Evolutionary conservation across 2,329 filamentous ascomycete species (phyloP).

Genomic region (Paraconiothyrium sp.): DNA sequence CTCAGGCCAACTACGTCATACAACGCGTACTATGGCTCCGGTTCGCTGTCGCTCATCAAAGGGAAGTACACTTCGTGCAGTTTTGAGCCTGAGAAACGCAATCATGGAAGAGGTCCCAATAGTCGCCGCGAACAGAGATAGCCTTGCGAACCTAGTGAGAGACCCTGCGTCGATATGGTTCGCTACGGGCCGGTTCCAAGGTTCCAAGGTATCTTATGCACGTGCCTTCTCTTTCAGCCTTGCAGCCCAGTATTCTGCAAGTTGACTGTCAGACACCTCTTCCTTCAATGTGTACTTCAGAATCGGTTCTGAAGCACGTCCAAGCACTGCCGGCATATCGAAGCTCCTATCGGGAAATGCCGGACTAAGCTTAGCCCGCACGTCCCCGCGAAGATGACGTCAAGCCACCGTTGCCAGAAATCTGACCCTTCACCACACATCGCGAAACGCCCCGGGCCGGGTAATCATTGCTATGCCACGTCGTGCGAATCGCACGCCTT

Average conservation of each 20-base stretch:
- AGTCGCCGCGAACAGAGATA: neutral
- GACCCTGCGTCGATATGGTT: neutral
- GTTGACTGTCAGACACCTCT: neutral
- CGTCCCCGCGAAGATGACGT: slow-evolving; percentile 9
- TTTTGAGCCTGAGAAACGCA: neutral
- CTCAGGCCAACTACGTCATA: neutral
- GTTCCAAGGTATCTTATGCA: neutral
- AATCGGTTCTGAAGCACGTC: neutral
- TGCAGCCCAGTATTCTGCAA: neutral
- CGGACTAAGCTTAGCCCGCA: neutral
- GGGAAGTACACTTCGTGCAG: neutral
- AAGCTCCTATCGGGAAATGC: neutral
- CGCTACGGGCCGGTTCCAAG: neutral
- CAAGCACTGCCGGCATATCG: slow-evolving; percentile 3
- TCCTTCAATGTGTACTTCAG: neutral
- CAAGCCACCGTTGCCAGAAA: neutral
- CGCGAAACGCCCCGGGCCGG: slow-evolving; percentile 6
- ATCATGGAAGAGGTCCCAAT: neutral
- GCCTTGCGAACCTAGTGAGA: neutral
- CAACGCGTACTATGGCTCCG: neutral
- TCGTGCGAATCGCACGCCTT: neutral
- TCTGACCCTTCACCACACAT: neutral
- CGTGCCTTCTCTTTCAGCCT: neutral
- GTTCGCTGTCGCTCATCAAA: neutral
- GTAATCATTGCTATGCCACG: slow-evolving; percentile 2